Evolutionary conservation across 805 yeast genomes (phyloP).

Genomic region (Teunomyces barrocoloradensis): DNA sequence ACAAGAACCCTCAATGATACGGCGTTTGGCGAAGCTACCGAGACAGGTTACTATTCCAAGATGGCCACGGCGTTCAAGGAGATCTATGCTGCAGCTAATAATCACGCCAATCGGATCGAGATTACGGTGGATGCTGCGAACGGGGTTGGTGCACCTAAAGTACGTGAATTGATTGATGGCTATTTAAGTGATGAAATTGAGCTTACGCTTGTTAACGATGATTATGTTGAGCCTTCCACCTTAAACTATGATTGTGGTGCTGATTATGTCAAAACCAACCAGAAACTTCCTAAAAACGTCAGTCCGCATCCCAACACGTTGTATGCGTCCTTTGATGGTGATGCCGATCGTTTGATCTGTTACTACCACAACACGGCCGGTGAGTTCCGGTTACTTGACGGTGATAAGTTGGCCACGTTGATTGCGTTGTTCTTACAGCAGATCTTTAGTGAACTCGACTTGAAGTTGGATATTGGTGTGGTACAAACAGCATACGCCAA

Average conservation of each 20-base stretch:
- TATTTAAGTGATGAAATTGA: constrained; percentile 42
- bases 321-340: constrained; percentile 91
- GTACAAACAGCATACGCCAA: constrained; percentile 98
- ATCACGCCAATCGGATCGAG: constrained; percentile 27
- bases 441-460: constrained; percentile 45
- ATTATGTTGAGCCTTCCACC: constrained; percentile 49
- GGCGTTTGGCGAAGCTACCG: constrained; percentile 60
- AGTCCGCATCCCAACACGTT: constrained; percentile 45
- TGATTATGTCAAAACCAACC: constrained; percentile 90
- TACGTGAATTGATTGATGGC: constrained; percentile 44
- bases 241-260: constrained; percentile 90
- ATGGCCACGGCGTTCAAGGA: constrained; percentile 51
- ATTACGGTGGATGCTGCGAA: constrained; percentile 88
- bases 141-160: constrained; percentile 91
- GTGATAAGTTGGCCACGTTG: constrained; percentile 89
- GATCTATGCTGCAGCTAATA: constrained; percentile 31
- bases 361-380: constrained; percentile 48
- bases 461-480: constrained; percentile 62
- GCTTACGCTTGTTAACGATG: constrained; percentile 49
- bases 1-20: constrained; percentile 70
- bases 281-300: constrained; percentile 66
- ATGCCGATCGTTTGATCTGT: constrained; percentile 91
- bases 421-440: constrained; percentile 67
- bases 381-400: constrained; percentile 68
- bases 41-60: constrained; percentile 68